A percentile compares a stretch with the other conserved stretches of the same genome.
These are phyloP conservation scores for Fraxinus floribunda DNA, from an alignment of 305 asterid genomes.

Conservation along the genomic window DNA sequence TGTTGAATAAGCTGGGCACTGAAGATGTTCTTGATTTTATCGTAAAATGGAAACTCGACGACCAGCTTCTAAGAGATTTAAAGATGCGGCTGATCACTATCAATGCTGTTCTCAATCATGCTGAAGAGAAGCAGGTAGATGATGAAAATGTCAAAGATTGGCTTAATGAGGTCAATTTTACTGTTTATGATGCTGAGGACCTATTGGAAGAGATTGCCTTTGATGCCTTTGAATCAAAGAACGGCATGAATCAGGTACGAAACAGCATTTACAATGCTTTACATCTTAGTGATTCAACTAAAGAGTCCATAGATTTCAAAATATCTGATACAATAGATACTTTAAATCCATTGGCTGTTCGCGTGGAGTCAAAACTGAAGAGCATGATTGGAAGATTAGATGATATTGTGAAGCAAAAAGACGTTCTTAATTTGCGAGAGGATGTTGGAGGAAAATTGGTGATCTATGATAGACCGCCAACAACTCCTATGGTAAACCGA, in stretches of 20 bases:
- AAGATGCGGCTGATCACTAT: background rate
- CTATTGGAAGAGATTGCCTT: background rate
- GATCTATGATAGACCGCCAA: slow-evolving; percentile 2
- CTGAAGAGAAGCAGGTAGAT: background rate
- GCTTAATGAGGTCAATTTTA: background rate
- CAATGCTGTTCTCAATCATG: background rate
- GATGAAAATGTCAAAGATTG: background rate
- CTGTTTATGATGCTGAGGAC: background rate
- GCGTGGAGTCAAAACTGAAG: background rate
- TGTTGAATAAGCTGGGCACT: background rate
- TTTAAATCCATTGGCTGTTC: background rate
- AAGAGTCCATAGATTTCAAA: background rate
- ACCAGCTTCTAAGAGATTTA: background rate
- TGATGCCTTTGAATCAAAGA: background rate
- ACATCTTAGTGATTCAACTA: background rate
- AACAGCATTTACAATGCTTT: background rate
- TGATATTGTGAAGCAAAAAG: background rate
- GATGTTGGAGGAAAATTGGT: background rate
- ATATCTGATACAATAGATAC: background rate
- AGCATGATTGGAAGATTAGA: background rate
- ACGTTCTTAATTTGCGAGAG: background rate
- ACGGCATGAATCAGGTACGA: background rate
- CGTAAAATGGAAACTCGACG: background rate
- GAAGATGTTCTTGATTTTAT: background rate
- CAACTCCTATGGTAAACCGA: slow-evolving; percentile 29